Conservation (phyloP, 2,329 filamentous ascomycete genomes). For the Colletotrichum cereale region DNA sequence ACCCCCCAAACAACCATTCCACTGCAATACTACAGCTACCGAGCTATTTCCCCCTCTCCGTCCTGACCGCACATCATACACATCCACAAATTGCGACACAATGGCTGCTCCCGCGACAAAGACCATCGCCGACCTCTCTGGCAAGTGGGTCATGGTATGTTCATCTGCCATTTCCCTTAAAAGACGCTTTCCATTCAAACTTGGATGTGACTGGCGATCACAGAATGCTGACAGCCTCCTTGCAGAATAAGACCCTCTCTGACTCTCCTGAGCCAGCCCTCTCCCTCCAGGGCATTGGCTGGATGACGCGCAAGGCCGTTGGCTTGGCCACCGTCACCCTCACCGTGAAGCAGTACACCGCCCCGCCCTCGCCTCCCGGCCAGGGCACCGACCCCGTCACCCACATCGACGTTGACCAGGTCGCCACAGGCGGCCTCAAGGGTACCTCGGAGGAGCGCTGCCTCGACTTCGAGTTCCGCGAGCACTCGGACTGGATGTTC, state of each 20-base stretch:
- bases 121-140: conserved; percentile 76
- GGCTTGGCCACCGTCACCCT: conserved; percentile 77
- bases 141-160: conserved; percentile 77
- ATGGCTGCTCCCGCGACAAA: conserved; percentile 81
- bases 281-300: conserved; percentile 78
- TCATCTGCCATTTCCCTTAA: conserved; percentile 12
- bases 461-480: conserved; percentile 65
- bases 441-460: conserved; percentile 71
- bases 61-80: not conserved
- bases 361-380: conserved; percentile 56
- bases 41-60: not conserved
- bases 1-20: not conserved
- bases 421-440: conserved; percentile 76
- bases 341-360: conserved; percentile 67
- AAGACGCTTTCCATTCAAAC: not conserved
- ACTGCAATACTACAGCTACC: not conserved
- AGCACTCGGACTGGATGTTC: conserved; percentile 84
- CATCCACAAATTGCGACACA: conserved; percentile 8
- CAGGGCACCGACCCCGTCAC: conserved; percentile 56
- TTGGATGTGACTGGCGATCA: not conserved
- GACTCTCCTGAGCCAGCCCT: conserved; percentile 78
- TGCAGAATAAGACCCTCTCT: conserved; percentile 80
- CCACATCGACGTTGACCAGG: conserved; percentile 80
- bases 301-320: conserved; percentile 80
- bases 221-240: not conserved